Base-by-base conservation (phyloP, 148 eudicot genomes). In the Fagopyrum homotropicum region DNA sequence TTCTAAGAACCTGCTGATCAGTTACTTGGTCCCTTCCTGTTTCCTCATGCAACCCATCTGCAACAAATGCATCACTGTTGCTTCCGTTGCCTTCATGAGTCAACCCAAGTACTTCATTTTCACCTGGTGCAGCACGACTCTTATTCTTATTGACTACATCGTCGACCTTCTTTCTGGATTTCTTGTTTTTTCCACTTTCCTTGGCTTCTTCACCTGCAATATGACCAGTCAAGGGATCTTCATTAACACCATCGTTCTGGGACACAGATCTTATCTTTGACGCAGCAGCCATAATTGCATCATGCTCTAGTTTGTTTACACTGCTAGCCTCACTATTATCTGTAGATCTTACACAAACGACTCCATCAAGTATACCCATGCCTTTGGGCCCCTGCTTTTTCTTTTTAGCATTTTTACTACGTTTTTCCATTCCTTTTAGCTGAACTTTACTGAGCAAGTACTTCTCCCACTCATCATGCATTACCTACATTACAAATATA, bases 381-480 rank as follows among this genome's bases (percentile, higher is more conserved):
- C 99, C 99, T 86, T 92, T 92, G 77, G 93, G 92, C 76, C 84
- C 91, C 76, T 90, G 88, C 29, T 85, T 79, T 82, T 96, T 96
- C 93, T 89, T 92, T 80, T 90, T 90, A 72, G 88, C 83, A 76
- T 80, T 80, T 81, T 85, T 82, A 44, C 81, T 76, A 74, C 78
- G 84, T 81, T 86, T 88, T 71, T 91, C 89, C 51, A 89, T 81
- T 55, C 83, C 83, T n/a, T 87, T 90, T 85, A 96, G 80, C 82
- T 92, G 89, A 47, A 96, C 93, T 79, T 96, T 96, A 86, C 99
- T 89, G 68, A 96, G 85, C 80, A 96, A 80, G 84, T 96, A 96
- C 73, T 96, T 92, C 81, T 92, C 90, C 99, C 99, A 96, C 85
- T 96, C 97, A 73, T 88, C 94, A 73, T 52, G 88, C 97, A 96